Evolutionary conservation across 306 rosid species (phyloP).

Genomic region (Lathyrus sativus): DNA sequence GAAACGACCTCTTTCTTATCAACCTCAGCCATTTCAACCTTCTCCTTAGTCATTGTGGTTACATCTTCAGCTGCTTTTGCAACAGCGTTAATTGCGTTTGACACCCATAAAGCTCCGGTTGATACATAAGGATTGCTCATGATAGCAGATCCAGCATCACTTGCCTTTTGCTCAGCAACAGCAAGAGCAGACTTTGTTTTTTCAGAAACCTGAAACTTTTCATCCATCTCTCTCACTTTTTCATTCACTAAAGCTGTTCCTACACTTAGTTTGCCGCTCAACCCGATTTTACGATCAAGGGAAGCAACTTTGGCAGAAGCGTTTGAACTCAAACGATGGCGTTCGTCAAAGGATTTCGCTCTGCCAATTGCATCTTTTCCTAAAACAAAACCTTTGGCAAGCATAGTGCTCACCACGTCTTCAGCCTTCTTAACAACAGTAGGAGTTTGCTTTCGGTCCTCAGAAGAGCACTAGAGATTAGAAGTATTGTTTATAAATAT

Average conservation of each 20-base stretch:
- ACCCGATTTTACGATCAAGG: slow-evolving; percentile 59
- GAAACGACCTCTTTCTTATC: slow-evolving; percentile 56
- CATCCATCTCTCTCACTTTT: slow-evolving; percentile 71
- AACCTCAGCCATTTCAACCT: slow-evolving; percentile 68
- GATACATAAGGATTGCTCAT: slow-evolving; percentile 60
- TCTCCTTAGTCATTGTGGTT: slow-evolving; percentile 57
- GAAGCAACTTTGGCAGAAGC: slow-evolving; percentile 70
- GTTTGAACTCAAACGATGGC: slow-evolving; percentile 57
- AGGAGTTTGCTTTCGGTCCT: slow-evolving; percentile 46
- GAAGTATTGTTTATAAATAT: not conserved
- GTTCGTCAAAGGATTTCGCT: slow-evolving; percentile 72
- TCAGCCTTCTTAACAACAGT: slow-evolving; percentile 62
- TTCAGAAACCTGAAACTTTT: slow-evolving; percentile 52
- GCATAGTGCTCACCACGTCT: slow-evolving; percentile 80
- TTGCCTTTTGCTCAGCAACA: slow-evolving; percentile 72
- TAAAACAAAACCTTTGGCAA: slow-evolving; percentile 69
- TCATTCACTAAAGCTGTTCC: slow-evolving; percentile 64
- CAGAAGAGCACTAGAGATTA: slow-evolving; percentile 4
- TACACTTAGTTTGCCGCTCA: slow-evolving; percentile 56
- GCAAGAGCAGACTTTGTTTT: slow-evolving; percentile 62
- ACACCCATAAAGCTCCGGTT: slow-evolving; percentile 69
- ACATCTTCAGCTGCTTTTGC: slow-evolving; percentile 74
- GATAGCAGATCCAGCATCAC: slow-evolving; percentile 60
- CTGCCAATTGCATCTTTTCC: slow-evolving; percentile 73
- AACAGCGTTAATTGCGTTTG: slow-evolving; percentile 55